Evolutionary conservation across 2,329 filamentous ascomycete species (phyloP).

Genomic region (Aspergillus floridensis): DNA sequence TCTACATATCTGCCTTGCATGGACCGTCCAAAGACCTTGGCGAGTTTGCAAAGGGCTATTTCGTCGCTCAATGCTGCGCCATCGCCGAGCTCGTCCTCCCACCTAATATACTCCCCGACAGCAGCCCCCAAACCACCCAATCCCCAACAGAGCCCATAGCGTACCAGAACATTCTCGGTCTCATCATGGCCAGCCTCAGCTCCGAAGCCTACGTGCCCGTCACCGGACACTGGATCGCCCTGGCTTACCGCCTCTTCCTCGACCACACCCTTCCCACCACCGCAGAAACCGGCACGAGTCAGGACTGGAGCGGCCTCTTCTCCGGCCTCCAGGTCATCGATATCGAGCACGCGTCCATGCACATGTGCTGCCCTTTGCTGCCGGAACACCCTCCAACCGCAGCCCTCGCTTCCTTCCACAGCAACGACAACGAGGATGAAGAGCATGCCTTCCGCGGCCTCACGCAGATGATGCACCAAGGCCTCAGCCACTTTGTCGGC

Average conservation of each 20-base stretch:
- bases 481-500: slow-evolving; percentile 31
- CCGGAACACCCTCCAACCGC: slow-evolving; percentile 24
- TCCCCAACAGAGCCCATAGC: slow-evolving; percentile 11
- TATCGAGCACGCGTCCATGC: slow-evolving; percentile 33
- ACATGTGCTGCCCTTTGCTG: slow-evolving; percentile 30
- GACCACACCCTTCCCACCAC: slow-evolving; percentile 22
- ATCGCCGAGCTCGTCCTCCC: slow-evolving; percentile 25
- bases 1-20: slow-evolving; percentile 31
- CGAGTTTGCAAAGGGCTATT: slow-evolving; percentile 22
- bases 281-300: slow-evolving; percentile 4
- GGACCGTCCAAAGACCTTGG: slow-evolving; percentile 18
- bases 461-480: slow-evolving; percentile 31
- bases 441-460: slow-evolving; percentile 27
- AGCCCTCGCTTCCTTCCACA: slow-evolving; percentile 15
- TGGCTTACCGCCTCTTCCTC: slow-evolving; percentile 29
- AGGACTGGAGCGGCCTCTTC: slow-evolving; percentile 27
- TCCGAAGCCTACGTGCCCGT: slow-evolving; percentile 29
- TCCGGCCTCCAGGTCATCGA: slow-evolving; percentile 32
- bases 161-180: slow-evolving; percentile 28
- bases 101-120: background rate
- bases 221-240: slow-evolving; percentile 31
- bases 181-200: slow-evolving; percentile 32
- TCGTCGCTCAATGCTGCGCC: slow-evolving; percentile 25
- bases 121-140: background rate
- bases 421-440: slow-evolving; percentile 16